Base-by-base conservation (phyloP, 2,329 filamentous ascomycete species). In the Microthyrium microscopicum region DNA sequence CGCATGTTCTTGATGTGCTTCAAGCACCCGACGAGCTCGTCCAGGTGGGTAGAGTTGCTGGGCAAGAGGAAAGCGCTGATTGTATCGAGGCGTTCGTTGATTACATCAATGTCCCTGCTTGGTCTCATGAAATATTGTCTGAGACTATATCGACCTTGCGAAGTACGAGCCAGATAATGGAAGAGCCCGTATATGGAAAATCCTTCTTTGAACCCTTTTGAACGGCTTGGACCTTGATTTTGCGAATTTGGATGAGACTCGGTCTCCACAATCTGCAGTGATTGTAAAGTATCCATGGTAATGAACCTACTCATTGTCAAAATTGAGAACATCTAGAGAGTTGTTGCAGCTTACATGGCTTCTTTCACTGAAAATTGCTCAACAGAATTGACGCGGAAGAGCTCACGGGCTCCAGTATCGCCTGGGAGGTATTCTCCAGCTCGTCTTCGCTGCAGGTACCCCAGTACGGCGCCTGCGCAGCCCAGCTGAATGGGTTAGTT, bases 181-280 rank as follows among this genome's bases (percentile, higher is more conserved):
- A 94, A 91, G 0, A 95, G 58, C 0, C 81, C 85, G 50, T 79
- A 93, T 1, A 93, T 58, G 0, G 82, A 95, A 1, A 89, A 62
- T 12, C 73, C 78, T 55, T 92, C 84, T 51, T 87, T 93, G 1
- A 69, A 67, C 15, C 69, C 74, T 2, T 67, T 71, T 18, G 61
- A 65, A 5, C 64, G 68, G n/a, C n/a, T n/a, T 3, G 73, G 70
- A 0, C 78, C 79, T 55, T 78, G 76, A 44, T 76, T 79, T 40
- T 87, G 78, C 30, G 70, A 74, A 46, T 83, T 84, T 4, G 82
- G 85, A 51, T 92, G 83, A 8, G 70, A 70, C 50, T 94, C 85
- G 2, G 77, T 73, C 35, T 78, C 76, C 18, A 93, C 63, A 19
- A 98, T 81, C 45, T 94, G 87, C 6, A 98, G 65, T 2, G 84